Conservation (phyloP, 2,329 filamentous ascomycete genomes). For the Pseudogymnoascus sp. region DNA sequence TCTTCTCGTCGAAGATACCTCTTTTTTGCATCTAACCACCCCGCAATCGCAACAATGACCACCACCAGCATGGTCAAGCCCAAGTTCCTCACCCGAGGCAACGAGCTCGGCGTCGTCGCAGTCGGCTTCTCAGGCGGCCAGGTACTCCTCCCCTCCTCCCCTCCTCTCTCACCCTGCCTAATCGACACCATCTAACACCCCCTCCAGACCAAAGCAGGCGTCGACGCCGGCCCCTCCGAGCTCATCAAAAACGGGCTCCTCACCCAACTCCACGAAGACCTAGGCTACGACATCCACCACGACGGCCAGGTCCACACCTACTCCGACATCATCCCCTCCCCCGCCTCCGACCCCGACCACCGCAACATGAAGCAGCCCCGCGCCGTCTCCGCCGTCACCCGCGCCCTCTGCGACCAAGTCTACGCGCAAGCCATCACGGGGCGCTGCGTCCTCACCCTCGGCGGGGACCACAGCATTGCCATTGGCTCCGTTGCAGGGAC, state of each 20-base stretch:
- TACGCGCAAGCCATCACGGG: constrained; percentile 79
- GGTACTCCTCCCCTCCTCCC: constrained; percentile 41
- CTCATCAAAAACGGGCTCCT: constrained; percentile 85
- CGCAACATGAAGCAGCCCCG: constrained; percentile 92
- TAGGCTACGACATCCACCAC: constrained; percentile 81
- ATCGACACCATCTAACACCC: constrained; percentile 11
- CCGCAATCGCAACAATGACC: constrained; percentile 20
- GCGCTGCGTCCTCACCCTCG: constrained; percentile 83
- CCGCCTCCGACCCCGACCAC: constrained; percentile 64
- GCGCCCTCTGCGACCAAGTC: constrained; percentile 71
- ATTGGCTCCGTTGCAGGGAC: constrained; percentile 88
- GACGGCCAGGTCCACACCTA: constrained; percentile 79
- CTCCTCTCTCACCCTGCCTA: not conserved
- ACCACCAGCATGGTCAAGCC: constrained; percentile 28
- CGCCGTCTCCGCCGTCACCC: constrained; percentile 77
- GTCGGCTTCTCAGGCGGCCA: constrained; percentile 96
- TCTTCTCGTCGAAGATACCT: not conserved
- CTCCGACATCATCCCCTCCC: constrained; percentile 65
- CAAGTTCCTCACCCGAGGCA: constrained; percentile 71
- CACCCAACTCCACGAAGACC: constrained; percentile 70
- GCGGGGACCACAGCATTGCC: constrained; percentile 93
- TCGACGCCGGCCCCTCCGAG: constrained; percentile 82
- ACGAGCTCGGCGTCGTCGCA: constrained; percentile 83
- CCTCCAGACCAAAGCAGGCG: constrained; percentile 78
- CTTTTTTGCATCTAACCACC: not conserved